Base-by-base conservation (phyloP, 2,329 filamentous ascomycete genomes). In the Laburnicola sp. region DNA sequence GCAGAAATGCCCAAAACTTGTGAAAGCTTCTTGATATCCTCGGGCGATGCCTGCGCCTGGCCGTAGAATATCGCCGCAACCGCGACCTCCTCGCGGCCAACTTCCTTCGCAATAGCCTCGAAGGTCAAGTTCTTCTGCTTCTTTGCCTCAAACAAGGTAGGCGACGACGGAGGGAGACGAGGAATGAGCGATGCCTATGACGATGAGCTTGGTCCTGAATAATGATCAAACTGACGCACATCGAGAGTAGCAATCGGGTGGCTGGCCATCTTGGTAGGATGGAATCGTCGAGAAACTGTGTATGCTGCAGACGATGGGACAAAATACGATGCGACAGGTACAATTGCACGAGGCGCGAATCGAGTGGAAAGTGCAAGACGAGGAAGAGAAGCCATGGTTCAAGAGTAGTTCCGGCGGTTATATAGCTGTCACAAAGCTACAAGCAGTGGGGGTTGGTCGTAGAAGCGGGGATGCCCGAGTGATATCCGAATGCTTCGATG, bases 51-150 rank as follows among this genome's bases (percentile, higher is more conserved):
- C 63, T 84, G 84, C 4, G 88, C 85, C 72, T 94, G 90, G 27
- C 92, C 92, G 72, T 96, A 96, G 81, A 97, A 97, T 57, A 96
- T 78, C 2, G 91, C 91, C 2, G 92, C 92, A 3, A 88, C 84
- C 35, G 90, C 89, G 36, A 96, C 89, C 75, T 96, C 89, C 67
- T 87, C 85, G 57, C 91, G 88, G 56, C 85, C 86, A 48, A 96
- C 80, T 27, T 85, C 79, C 59, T 85, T 75, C 45, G 84, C 89
- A 65, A 97, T 91, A 37, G 83, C 76, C 70, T 91, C 89, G 69
- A 96, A 97, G 64, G 81, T 89, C 31, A 96, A 81, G 59, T 84
- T 81, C 74, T 88, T 87, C 49, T 75, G 71, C 42, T 89, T 86
- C 75, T 96, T 97, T 59, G 88, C 90, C 31, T 84, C 80, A 76